These are phyloP conservation scores for Pyrenophora tritici-repentis DNA, from an alignment of 2,329 filamentous ascomycete genomes.

Conservation along the genomic window DNA sequence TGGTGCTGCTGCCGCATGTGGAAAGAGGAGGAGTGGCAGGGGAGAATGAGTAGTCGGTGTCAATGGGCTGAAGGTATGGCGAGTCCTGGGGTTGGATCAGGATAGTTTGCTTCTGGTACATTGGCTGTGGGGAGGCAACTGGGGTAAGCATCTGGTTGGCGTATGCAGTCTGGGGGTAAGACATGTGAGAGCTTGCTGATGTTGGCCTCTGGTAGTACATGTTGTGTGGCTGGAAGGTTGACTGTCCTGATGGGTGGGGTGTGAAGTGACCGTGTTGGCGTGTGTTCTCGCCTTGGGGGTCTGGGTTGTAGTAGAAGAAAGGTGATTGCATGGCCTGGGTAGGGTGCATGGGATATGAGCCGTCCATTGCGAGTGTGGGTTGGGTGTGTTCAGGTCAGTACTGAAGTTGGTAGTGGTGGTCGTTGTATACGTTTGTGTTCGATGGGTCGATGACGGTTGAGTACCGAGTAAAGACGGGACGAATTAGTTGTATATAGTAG, in stretches of 20 bases:
- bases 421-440: constrained; percentile 20
- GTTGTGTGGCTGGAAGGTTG: constrained; percentile 50
- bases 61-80: constrained; percentile 64
- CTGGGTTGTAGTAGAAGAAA: constrained; percentile 87
- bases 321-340: constrained; percentile 68
- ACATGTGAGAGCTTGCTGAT: constrained; percentile 65
- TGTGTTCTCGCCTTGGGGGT: constrained; percentile 67
- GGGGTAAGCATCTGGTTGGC: constrained; percentile 72
- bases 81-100: constrained; percentile 64
- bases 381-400: neutral
- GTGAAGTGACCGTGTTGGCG: constrained; percentile 78
- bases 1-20: constrained; percentile 79
- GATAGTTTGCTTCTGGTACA: constrained; percentile 77
- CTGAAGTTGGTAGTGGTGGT: constrained; percentile 20
- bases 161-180: constrained; percentile 57
- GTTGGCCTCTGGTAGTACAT: constrained; percentile 60
- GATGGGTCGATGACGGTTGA: constrained; percentile 5
- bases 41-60: constrained; percentile 76
- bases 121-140: constrained; percentile 73
- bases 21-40: constrained; percentile 88
- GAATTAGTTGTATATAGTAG: constrained; percentile 36
- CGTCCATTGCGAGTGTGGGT: constrained; percentile 63
- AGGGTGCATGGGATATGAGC: constrained; percentile 60
- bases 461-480: constrained; percentile 19
- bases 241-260: constrained; percentile 53